Percentiles rank a stretch among this genome's conserved stretches.
Evolutionary conservation across 371 early-diverging fungal species (phyloP).

Genomic region (Mucor piriformis): DNA sequence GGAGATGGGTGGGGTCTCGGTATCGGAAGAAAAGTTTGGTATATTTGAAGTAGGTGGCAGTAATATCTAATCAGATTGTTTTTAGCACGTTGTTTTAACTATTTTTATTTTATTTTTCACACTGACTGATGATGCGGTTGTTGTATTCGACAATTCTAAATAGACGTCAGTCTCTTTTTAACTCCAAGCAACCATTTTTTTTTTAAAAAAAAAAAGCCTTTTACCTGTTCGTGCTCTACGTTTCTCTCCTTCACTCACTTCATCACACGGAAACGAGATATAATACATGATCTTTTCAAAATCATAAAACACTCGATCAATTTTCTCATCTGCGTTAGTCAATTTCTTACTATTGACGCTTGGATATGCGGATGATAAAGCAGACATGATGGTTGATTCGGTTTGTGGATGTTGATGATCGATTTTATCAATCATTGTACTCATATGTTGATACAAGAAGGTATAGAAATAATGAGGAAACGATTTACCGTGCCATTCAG

Average conservation of each 20-base stretch:
- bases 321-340: constrained; percentile 77
- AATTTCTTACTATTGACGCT: constrained; percentile 29
- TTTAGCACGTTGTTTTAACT: too few relatives aligned
- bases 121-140: too few relatives aligned
- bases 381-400: constrained; percentile 26
- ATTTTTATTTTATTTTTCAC: too few relatives aligned
- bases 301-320: constrained; percentile 76
- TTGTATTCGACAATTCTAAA: too few relatives aligned
- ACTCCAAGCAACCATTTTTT: too few relatives aligned
- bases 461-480: constrained; percentile 81
- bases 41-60: constrained; percentile 49
- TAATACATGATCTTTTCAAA: constrained; percentile 73
- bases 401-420: constrained; percentile 15
- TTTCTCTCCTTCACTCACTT: constrained; percentile 2
- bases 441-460: constrained; percentile 79
- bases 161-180: too few relatives aligned
- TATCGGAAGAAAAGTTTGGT: constrained; percentile 35
- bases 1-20: not conserved
- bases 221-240: constrained; percentile 24
- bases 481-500: constrained; percentile 75
- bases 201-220: constrained; percentile 11
- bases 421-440: constrained; percentile 63
- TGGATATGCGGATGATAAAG: constrained; percentile 32
- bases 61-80: constrained; percentile 28
- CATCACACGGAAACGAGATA: constrained; percentile 39